These are phyloP conservation scores for Ascochyta pisi DNA, from an alignment of 2,329 filamentous ascomycete species.

Conservation along the genomic window DNA sequence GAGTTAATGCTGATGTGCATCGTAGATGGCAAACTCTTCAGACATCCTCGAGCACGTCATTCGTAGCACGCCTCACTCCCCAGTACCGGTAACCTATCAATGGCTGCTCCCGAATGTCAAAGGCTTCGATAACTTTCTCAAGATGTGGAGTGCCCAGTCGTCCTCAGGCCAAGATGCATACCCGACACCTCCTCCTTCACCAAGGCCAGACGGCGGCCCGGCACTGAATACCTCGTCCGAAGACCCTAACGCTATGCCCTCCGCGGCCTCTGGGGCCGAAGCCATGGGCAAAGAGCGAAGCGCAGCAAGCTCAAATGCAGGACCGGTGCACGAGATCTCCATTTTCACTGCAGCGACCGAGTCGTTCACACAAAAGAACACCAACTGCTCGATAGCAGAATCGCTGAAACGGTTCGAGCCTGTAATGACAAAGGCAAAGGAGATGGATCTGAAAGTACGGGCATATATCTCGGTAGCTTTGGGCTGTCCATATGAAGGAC, in stretches of 20 bases:
- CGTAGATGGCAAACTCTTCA: constrained; percentile 78
- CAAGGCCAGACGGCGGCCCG: constrained; percentile 46
- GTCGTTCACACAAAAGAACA: constrained; percentile 79
- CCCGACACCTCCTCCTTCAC: constrained; percentile 52
- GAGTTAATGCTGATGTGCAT: constrained; percentile 49
- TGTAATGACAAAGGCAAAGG: constrained; percentile 73
- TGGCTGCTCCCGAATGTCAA: constrained; percentile 81
- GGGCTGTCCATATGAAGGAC: constrained; percentile 77
- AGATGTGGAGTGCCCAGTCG: constrained; percentile 56
- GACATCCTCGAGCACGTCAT: constrained; percentile 76
- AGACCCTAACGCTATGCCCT: constrained; percentile 53
- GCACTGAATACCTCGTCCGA: constrained; percentile 52
- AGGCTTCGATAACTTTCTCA: constrained; percentile 70
- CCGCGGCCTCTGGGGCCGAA: constrained; percentile 43
- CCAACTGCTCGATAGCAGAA: constrained; percentile 79
- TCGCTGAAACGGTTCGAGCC: constrained; percentile 74
- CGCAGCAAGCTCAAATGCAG: constrained; percentile 18
- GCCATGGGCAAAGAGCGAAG: constrained; percentile 34
- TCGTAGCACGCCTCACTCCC: constrained; percentile 61
- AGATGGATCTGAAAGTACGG: constrained; percentile 70
- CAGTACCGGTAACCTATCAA: constrained; percentile 71
- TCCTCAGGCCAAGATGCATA: constrained; percentile 55
- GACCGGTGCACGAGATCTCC: constrained; percentile 65
- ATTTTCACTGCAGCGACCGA: constrained; percentile 86
- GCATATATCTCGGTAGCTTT: constrained; percentile 78